Percentiles rank a stretch among this genome's conserved stretches.
Evolutionary conservation across 805 yeast species (phyloP).

Genomic region (Zygotorulaspora florentina): DNA sequence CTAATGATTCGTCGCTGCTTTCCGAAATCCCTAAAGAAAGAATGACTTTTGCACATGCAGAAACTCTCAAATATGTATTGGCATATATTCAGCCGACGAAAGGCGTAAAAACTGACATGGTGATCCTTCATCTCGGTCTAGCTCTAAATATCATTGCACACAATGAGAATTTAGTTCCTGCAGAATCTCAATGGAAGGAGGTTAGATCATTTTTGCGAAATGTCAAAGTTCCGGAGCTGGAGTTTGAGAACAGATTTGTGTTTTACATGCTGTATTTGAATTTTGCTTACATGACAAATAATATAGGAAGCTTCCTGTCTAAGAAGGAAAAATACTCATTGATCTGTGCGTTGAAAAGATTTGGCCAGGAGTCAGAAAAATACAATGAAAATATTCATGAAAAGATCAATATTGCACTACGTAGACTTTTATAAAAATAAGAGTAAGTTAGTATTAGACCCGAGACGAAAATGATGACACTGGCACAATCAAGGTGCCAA

Average conservation of each 20-base stretch:
- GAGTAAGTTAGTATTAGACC: background rate
- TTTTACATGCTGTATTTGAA: slow-evolving; percentile 16
- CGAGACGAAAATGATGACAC: background rate
- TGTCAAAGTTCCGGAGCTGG: background rate
- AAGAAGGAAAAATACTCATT: slow-evolving; percentile 2
- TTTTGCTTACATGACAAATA: slow-evolving; percentile 13
- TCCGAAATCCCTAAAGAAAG: background rate
- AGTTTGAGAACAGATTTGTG: slow-evolving; percentile 5
- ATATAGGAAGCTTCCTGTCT: background rate
- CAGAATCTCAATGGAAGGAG: slow-evolving; percentile 1
- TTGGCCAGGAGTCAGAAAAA: slow-evolving; percentile 8
- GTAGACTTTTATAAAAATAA: slow-evolving; percentile 11
- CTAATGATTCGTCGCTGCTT: slow-evolving; percentile 15
- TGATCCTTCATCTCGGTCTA: slow-evolving; percentile 20
- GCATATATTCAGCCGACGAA: slow-evolving; percentile 1
- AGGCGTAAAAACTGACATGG: slow-evolving; percentile 6
- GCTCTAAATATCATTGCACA: slow-evolving; percentile 13
- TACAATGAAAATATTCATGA: slow-evolving; percentile 15
- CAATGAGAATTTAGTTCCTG: background rate
- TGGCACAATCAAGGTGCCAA: slow-evolving; percentile 63
- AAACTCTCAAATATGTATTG: slow-evolving; percentile 6
- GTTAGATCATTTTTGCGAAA: slow-evolving; percentile 1
- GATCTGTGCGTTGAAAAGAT: slow-evolving; percentile 4
- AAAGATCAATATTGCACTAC: slow-evolving; percentile 9
- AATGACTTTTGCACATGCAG: slow-evolving; percentile 3